phyloP scores from a whole-genome alignment of 768 basidiomycete species.

The Lentinula boryana region DNA sequence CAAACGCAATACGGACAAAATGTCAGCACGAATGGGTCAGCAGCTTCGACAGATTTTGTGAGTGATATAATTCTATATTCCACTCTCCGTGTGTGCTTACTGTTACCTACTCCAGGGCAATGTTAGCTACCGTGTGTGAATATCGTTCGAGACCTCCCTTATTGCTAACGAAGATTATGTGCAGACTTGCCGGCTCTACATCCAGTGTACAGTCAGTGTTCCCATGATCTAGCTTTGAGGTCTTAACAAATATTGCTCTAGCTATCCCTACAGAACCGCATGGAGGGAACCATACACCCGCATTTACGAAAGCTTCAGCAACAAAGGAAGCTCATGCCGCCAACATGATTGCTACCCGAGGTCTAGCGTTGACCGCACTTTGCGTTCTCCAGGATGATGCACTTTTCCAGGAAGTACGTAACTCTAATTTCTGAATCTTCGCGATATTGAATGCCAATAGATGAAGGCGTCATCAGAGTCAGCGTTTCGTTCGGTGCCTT shows the following conservation, averaged over 20 bases:
- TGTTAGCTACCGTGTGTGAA: slow-evolving; percentile 54
- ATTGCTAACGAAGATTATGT: slow-evolving; percentile 8
- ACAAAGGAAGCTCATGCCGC: slow-evolving; percentile 57
- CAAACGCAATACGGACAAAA: slow-evolving; percentile 34
- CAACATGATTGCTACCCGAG: slow-evolving; percentile 52
- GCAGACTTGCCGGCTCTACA: slow-evolving; percentile 59
- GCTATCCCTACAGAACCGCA: slow-evolving; percentile 67
- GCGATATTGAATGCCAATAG: neutral
- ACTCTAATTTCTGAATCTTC: neutral
- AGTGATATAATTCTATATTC: slow-evolving; percentile 21
- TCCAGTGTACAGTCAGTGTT: slow-evolving; percentile 49
- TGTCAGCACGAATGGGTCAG: slow-evolving; percentile 23
- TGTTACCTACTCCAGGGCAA: slow-evolving; percentile 47
- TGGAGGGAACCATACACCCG: slow-evolving; percentile 74
- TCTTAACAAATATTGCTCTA: slow-evolving; percentile 22
- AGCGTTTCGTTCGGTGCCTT: no score
- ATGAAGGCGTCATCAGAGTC: neutral
- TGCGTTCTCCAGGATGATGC: slow-evolving; percentile 49
- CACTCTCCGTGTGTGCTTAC: neutral
- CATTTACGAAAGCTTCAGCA: slow-evolving; percentile 55
- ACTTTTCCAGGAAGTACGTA: slow-evolving; percentile 51
- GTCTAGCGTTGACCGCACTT: slow-evolving; percentile 56
- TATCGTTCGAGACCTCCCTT: neutral
- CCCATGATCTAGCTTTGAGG: slow-evolving; percentile 7
- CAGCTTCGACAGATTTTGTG: slow-evolving; percentile 78